Percentiles rank a stretch among this genome's conserved stretches.
Conservation (phyloP, 129 eudicot species). For the Tagetes erecta region DNA sequence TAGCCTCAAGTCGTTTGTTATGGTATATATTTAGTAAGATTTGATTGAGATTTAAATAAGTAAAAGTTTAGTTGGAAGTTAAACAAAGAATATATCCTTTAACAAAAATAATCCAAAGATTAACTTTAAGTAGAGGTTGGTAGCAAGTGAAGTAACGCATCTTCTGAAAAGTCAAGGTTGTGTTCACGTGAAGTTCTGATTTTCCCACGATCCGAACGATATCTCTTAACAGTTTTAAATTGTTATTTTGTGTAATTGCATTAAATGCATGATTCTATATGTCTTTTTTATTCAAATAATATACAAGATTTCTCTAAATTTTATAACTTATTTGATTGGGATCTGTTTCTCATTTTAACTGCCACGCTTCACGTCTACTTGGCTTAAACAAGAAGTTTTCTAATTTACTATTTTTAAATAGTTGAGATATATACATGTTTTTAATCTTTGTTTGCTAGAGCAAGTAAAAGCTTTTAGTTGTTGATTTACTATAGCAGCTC, state of each 20-base stretch:
- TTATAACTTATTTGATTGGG: not conserved
- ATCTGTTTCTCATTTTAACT: not conserved
- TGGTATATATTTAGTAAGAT: not conserved
- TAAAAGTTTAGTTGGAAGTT: not conserved
- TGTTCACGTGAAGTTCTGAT: slow-evolving; percentile 32
- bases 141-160: slow-evolving; percentile 32
- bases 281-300: not conserved
- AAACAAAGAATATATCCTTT: not conserved
- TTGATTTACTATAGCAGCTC: too few relatives aligned
- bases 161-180: slow-evolving; percentile 30
- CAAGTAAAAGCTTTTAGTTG: too few relatives aligned
- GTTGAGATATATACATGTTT: not conserved
- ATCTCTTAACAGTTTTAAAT: slow-evolving; percentile 30
- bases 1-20: not conserved
- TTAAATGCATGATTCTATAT: slow-evolving; percentile 10
- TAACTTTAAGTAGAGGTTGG: slow-evolving; percentile 24
- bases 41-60: not conserved
- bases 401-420: not conserved
- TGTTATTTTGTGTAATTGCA: not conserved
- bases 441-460: not conserved
- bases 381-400: not conserved
- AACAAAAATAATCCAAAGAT: slow-evolving; percentile 22
- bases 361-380: not conserved
- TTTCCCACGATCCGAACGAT: slow-evolving; percentile 36
- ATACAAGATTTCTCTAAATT: not conserved